Base-by-base conservation (phyloP, 2,329 filamentous ascomycete species). In the Albifimbria verrucaria region DNA sequence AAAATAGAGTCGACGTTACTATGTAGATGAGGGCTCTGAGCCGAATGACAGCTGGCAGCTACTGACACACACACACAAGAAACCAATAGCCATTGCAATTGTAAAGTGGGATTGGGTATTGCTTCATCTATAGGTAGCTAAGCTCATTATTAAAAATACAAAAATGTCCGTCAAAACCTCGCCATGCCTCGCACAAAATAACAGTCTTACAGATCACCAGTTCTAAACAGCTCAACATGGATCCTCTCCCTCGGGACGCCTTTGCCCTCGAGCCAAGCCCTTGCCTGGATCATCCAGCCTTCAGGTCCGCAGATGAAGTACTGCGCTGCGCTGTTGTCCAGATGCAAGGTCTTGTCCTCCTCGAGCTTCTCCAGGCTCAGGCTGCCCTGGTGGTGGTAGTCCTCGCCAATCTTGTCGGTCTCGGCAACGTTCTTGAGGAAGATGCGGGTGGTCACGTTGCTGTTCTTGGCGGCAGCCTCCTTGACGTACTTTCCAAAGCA, bases 231-330 rank as follows among this genome's bases (percentile, higher is more conserved):
- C 69, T 92, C 88, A 59, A 89, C 76, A 62, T 85, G 80, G 51
- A 89, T 77, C 58, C 82, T 79, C 25, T 77, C 76, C n/a, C 69
- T 68, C 1, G 73, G 68, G 1, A 91, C 85, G 1, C 86, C 86
- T 52, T 74, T 68, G 3, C 62, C 71, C 59, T 77, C 70, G 52
- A 92, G 72, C 59, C 73, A 77, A 7, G 70, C 68, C 57, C 81
- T 73, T 21, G 81, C 72, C 36, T 82, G 79, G 10, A 77, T 61
- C 89, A 92, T 92, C 74, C 91, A 92, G 7, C 67, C 65, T 55
- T 78, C 76, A 0, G 89, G 88, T 0, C 89, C 89, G 63, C 89
- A 92, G 50, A 90, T 72, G 60, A 82, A 92, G 67, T 91, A 92
- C 62, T 85, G 75, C 0, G 89, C 77, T 43, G 70, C 70, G 1